These are phyloP conservation scores for Macaranga tanarius DNA, from an alignment of 441 rosid species.

Conservation along the genomic window DNA sequence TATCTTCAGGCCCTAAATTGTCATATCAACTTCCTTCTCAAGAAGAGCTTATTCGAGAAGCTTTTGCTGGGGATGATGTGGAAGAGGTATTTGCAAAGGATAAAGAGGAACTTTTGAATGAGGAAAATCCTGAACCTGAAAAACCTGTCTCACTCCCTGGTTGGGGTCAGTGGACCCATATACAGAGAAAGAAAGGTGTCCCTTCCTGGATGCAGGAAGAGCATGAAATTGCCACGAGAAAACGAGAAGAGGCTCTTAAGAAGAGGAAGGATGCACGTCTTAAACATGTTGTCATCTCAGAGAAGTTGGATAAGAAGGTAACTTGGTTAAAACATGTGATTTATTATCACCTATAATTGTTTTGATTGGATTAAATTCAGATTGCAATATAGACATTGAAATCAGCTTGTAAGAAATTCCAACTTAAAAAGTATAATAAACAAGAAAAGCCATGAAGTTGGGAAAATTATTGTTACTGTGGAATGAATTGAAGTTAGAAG, in stretches of 20 bases:
- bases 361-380: neutral
- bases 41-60: conserved; percentile 76
- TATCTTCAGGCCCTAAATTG: conserved; percentile 48
- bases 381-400: neutral
- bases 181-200: conserved; percentile 72
- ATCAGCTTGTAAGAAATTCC: neutral
- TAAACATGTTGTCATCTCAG: conserved; percentile 76
- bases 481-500: neutral
- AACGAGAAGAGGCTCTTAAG: conserved; percentile 66
- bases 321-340: conserved; percentile 12
- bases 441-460: too few relatives aligned
- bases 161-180: conserved; percentile 91
- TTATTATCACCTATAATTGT: neutral
- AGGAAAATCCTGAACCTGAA: conserved; percentile 81
- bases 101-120: conserved; percentile 61
- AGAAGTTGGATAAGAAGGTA: conserved; percentile 84
- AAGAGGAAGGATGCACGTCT: conserved; percentile 81
- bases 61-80: conserved; percentile 95
- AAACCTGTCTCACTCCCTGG: conserved; percentile 77
- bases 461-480: neutral
- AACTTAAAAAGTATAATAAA: too few relatives aligned
- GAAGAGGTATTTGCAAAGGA: conserved; percentile 72
- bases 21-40: conserved; percentile 82
- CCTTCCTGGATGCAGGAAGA: conserved; percentile 81
- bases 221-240: conserved; percentile 64